Conservation (phyloP, 1,139 yeast genomes). For the Hansenula lynferdii region DNA sequence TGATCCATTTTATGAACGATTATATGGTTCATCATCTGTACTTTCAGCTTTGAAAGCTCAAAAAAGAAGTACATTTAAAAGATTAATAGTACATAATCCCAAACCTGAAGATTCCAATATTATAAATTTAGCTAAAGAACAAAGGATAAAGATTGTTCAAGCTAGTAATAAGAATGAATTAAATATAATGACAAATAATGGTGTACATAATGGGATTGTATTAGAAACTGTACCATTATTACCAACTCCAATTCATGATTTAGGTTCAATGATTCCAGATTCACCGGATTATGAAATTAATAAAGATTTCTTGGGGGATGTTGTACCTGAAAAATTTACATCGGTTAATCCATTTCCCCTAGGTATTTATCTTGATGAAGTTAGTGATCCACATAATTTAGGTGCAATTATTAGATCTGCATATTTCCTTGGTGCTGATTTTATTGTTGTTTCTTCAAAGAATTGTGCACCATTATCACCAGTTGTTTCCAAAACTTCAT, state of each 20-base stretch:
- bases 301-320: constrained; percentile 20
- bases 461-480: constrained; percentile 77
- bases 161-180: constrained; percentile 51
- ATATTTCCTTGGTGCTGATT: constrained; percentile 80
- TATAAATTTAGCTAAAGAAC: constrained; percentile 38
- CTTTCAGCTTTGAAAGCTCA: constrained; percentile 59
- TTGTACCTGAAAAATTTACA: constrained; percentile 12
- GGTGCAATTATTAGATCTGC: constrained; percentile 87
- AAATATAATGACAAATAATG: constrained; percentile 57
- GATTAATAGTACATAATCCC: constrained; percentile 45
- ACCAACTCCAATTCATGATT: constrained; percentile 35
- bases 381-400: constrained; percentile 86
- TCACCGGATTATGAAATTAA: constrained; percentile 23
- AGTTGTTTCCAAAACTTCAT: constrained; percentile 73
- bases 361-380: constrained; percentile 74
- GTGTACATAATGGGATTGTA: constrained; percentile 81
- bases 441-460: constrained; percentile 62
- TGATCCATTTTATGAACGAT: constrained; percentile 54
- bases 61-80: constrained; percentile 48
- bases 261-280: constrained; percentile 30
- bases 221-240: constrained; percentile 60
- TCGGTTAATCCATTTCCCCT: constrained; percentile 45
- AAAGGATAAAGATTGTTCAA: constrained; percentile 38
- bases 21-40: constrained; percentile 77
- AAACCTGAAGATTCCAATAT: constrained; percentile 34